Conservation (phyloP, 1,284 basidiomycete species). For the Sparassis latifolia region DNA sequence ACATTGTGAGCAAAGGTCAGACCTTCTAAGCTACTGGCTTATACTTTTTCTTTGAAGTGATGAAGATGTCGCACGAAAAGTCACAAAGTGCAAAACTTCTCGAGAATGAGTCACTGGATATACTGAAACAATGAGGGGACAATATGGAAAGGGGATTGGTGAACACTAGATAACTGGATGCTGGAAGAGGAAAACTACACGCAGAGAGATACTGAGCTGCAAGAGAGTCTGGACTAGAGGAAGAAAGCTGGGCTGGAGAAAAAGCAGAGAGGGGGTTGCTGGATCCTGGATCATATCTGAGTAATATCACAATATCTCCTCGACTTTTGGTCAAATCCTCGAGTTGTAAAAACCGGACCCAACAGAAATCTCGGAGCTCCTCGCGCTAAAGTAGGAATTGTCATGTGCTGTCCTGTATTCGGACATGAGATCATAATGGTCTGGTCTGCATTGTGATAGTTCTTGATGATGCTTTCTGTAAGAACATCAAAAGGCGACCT, state of each 20-base stretch:
- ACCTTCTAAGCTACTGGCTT: conserved; percentile 29
- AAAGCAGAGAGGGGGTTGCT: neutral
- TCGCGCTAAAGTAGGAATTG: conserved; percentile 17
- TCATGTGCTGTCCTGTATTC: conserved; percentile 10
- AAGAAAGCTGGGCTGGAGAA: neutral
- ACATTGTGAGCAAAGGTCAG: conserved; percentile 15
- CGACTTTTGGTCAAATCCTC: neutral
- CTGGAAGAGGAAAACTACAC: neutral
- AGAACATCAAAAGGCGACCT: conserved; percentile 28
- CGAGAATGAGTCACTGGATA: no score
- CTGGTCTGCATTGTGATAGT: conserved; percentile 16
- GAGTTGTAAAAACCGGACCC: neutral
- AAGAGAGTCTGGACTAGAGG: neutral
- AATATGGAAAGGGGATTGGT: neutral
- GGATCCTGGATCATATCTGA: neutral
- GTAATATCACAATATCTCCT: neutral
- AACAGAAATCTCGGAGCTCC: conserved; percentile 1
- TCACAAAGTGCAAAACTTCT: no score
- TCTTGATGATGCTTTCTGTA: conserved; percentile 19
- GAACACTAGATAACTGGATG: no score
- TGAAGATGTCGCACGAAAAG: no score
- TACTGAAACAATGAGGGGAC: no score
- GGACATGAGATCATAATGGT: conserved; percentile 19
- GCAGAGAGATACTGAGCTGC: neutral
- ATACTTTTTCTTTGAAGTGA: conserved; percentile 25